These are phyloP conservation scores for Adansonia digitata DNA, from an alignment of 345 rosid genomes.

Conservation along the genomic window DNA sequence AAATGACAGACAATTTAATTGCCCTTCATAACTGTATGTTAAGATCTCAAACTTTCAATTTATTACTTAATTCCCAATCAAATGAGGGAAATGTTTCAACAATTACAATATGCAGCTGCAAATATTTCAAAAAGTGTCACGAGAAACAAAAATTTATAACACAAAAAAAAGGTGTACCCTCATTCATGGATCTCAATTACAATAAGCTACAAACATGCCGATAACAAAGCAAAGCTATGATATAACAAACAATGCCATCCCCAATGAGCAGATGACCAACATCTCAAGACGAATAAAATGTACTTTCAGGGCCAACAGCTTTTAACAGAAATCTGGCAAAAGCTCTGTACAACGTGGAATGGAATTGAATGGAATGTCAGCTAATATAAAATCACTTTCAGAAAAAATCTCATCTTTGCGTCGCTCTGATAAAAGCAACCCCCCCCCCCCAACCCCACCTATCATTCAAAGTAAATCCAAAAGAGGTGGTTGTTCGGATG, in stretches of 20 bases:
- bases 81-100: background rate
- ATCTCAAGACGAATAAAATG: background rate
- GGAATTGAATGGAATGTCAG: background rate
- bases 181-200: background rate
- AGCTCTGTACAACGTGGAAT: slow-evolving; percentile 15
- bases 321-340: slow-evolving; percentile 1
- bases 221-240: slow-evolving; percentile 2
- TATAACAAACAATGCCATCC: slow-evolving; percentile 13
- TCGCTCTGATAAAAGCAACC: background rate
- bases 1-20: no score
- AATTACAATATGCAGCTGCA: background rate
- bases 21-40: no score
- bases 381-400: background rate
- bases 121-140: no score
- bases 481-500: slow-evolving; percentile 55
- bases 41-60: no score
- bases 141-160: no score
- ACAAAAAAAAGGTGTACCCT: no score
- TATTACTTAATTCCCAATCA: no score
- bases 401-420: background rate
- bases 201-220: background rate
- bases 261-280: background rate
- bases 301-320: background rate
- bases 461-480: slow-evolving; percentile 76
- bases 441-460: no score